Conservation (phyloP, 768 basidiomycete genomes). For the Suillus clintonianus region DNA sequence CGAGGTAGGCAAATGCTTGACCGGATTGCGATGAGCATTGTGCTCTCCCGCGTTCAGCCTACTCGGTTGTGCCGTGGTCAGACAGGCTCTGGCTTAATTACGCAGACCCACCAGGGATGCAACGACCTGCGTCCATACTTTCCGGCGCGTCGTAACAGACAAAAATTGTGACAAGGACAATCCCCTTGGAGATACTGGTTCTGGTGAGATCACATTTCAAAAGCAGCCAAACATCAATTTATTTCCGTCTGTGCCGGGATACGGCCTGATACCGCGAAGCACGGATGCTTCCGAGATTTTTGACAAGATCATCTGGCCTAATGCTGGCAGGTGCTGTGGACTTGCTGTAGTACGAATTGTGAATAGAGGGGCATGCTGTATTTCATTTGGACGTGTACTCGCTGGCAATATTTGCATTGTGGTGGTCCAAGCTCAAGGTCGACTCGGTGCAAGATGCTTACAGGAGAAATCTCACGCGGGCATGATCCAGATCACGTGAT, state of each 20-base stretch:
- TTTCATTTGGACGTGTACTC: not conserved
- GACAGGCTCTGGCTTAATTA: not conserved
- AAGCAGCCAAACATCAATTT: too few relatives aligned
- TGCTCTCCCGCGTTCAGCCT: not conserved
- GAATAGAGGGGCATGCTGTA: not conserved
- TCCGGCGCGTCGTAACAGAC: not conserved
- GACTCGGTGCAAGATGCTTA: not conserved
- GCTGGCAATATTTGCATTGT: not conserved
- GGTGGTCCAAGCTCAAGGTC: not conserved
- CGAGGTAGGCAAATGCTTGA: not conserved
- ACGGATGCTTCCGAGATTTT: too few relatives aligned
- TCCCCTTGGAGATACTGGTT: too few relatives aligned
- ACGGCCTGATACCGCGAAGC: too few relatives aligned
- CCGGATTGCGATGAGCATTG: not conserved
- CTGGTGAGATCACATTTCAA: too few relatives aligned
- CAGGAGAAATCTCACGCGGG: not conserved
- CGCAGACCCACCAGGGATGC: not conserved
- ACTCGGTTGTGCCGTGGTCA: not conserved
- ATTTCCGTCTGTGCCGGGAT: too few relatives aligned
- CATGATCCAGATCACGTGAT: not conserved
- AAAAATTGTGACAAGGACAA: too few relatives aligned
- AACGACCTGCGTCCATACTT: too few relatives aligned
- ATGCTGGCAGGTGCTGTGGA: too few relatives aligned
- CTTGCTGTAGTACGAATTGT: too few relatives aligned
- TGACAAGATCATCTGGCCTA: too few relatives aligned